A percentile compares a stretch with the other conserved stretches of the same genome.
These are phyloP conservation scores for Eucalyptus sideroxylon DNA, from an alignment of 345 rosid genomes.

Conservation along the genomic window DNA sequence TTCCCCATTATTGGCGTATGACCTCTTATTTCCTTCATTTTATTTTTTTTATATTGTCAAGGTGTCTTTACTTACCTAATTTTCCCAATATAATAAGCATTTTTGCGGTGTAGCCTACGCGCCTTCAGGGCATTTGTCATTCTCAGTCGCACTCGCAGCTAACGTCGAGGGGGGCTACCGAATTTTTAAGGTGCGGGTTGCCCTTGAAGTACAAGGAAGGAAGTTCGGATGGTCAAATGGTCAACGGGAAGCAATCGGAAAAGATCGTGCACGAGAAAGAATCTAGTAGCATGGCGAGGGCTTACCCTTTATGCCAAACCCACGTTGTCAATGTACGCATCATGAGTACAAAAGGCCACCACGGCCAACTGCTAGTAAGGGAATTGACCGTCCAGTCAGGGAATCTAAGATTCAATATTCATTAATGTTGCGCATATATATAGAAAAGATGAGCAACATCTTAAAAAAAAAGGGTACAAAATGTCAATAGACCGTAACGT, in stretches of 20 bases:
- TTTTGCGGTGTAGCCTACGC: neutral
- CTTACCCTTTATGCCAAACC: neutral
- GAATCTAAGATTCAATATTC: neutral
- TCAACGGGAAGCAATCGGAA: neutral
- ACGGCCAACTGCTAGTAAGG: neutral
- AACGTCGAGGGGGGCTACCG: neutral
- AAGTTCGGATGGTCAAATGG: neutral
- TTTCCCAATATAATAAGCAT: neutral
- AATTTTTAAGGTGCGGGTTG: neutral
- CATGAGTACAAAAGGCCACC: neutral
- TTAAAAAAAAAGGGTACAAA: neutral
- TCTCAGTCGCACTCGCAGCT: neutral
- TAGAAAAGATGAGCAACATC: neutral
- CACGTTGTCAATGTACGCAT: neutral
- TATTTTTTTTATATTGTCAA: neutral
- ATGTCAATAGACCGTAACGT: rapidly evolving
- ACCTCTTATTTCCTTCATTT: neutral
- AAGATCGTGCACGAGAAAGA: neutral
- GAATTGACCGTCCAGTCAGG: neutral
- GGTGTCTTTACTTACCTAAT: neutral
- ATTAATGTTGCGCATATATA: too few species aligned
- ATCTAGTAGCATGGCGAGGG: neutral
- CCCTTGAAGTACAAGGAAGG: neutral
- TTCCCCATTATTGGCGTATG: neutral
- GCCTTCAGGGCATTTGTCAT: neutral